Evolutionary conservation across 106 monocot species (phyloP), one percentile per base, ranked within the genome.

Genomic region (Allium fistulosum): DNA sequence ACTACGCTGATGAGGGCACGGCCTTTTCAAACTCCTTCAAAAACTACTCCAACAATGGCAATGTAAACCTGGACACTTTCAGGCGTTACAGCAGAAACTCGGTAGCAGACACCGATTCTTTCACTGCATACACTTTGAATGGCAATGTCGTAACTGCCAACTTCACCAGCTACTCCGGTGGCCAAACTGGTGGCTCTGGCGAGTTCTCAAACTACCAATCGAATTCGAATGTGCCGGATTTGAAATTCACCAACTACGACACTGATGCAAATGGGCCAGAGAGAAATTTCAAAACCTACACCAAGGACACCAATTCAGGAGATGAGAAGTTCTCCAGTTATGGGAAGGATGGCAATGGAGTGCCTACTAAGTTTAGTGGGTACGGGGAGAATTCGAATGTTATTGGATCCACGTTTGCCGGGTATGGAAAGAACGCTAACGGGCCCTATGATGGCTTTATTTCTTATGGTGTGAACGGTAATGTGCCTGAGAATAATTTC

Each of bases 141-240:
- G 93, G 86, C 57, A 93, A 90, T 51, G 85, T 93, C 53, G 90
- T 81, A 62, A 90, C 90, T 62, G 28, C 82, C 61, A 99, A 99
- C 79, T 93, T 99, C 90, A 90, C 93, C 69, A 73, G 72, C 17
- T 99, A 99, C 77, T 87, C 58, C 59, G 79, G 89, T 26, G 71
- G 55, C 56, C 72, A 88, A 18, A 66, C 61, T 15, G 92, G 80
- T 50, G 99, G 90, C 45, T 9, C 81, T 58, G 77, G 77, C 47
- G 65, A 71, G 7, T 99, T 93, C 73, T 61, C 60, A 13, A 49
- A 67, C 71, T 99, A 99, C 71, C 86, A 69, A 12, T 52, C 28
- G 7, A 61, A 84, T 59, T 66, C 92, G 48, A 97, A 91, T 51
- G 88, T 88, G 48, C 69, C 88, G 7, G 71, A 73, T 26, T 79